Base-by-base conservation (phyloP, 176 grass and related monocot genomes). In the Oryza meyeriana region DNA sequence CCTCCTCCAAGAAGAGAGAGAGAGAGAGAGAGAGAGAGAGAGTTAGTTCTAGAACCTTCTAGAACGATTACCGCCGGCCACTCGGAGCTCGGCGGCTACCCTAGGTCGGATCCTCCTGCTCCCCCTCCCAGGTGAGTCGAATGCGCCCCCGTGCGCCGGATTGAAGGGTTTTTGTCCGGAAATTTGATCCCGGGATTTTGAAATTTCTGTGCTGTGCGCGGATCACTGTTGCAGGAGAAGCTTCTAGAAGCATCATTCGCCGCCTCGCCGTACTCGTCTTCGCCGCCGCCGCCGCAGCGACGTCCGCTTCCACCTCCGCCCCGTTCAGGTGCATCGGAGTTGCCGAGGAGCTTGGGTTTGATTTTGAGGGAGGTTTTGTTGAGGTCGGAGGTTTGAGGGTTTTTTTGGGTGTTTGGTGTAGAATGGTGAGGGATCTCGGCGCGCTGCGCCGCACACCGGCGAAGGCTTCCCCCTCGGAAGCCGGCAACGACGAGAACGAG, bases 401-500 rank as follows among this genome's bases (percentile, higher is more conserved):
- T 79, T 52, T 52, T 79, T 14, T 14, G 13, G 44, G 44, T 47
- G 24, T 14, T 68, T n/a, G 20, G 24, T 68, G 25, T 26, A 89
- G 84, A 64, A 94, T 94, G 92, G 66, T 92, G 87, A 40, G 92
- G 77, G 87, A 94, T 83, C 66, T 83, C 81, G 77, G 45, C 63
- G 63, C 77, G 10, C 71, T 72, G 20, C 92, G 84, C 70, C 84
- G 92, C 11, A 61, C 81, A 2, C 67, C 76, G 63, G 83, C 66
- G 3, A 86, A 61, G 76, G 75, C 80, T 82, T 78, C 88, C 64
- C 3, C 71, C 42, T 76, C 85, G 64, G 91, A 83, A 71, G 75
- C 55, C 4, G 63, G 62, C 12, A 87, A 76, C 66, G 86, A 89
- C 64, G 92, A 94, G 92, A 94, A 94, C 85, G 57, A 48, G 10